Conservation (phyloP, 345 rosid genomes). For the Linum trigynum region DNA sequence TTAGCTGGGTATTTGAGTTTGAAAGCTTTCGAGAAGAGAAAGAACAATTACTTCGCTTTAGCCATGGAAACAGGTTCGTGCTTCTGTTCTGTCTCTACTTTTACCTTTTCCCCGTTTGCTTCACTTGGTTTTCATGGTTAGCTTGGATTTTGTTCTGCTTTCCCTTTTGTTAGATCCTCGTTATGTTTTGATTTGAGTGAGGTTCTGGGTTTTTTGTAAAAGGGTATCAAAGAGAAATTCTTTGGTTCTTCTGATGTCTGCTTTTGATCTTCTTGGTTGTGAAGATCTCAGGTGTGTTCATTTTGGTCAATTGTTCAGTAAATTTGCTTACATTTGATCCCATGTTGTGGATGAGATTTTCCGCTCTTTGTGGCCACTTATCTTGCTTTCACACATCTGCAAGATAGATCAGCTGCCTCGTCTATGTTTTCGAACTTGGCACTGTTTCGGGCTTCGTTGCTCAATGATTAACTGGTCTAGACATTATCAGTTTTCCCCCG, state of each 20-base stretch:
- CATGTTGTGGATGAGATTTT: not conserved
- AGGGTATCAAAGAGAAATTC: too few species aligned
- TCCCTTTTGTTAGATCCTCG: too few species aligned
- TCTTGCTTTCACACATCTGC: too few species aligned
- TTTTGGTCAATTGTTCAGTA: too few species aligned
- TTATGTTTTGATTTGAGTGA: not conserved
- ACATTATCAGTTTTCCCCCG: too few species aligned
- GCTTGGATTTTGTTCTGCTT: not conserved
- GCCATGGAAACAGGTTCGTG: slow-evolving; percentile 62
- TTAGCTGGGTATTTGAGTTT: slow-evolving; percentile 80
- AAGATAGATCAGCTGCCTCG: too few species aligned
- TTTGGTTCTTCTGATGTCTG: not conserved
- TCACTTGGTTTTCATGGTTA: not conserved
- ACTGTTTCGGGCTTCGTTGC: too few species aligned
- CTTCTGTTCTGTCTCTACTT: not conserved
- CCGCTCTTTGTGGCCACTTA: not conserved
- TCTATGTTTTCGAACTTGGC: too few species aligned
- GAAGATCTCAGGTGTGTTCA: not conserved
- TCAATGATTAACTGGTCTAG: too few species aligned
- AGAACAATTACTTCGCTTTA: slow-evolving; percentile 53
- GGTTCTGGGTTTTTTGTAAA: not conserved
- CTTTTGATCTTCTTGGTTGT: not conserved
- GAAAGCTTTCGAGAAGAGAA: slow-evolving; percentile 67
- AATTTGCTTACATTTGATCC: not conserved
- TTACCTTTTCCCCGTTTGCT: not conserved